Percentiles rank a stretch among this genome's conserved stretches.
Conservation (phyloP, 805 yeast genomes). For the Zygotorulaspora chibaensis region DNA sequence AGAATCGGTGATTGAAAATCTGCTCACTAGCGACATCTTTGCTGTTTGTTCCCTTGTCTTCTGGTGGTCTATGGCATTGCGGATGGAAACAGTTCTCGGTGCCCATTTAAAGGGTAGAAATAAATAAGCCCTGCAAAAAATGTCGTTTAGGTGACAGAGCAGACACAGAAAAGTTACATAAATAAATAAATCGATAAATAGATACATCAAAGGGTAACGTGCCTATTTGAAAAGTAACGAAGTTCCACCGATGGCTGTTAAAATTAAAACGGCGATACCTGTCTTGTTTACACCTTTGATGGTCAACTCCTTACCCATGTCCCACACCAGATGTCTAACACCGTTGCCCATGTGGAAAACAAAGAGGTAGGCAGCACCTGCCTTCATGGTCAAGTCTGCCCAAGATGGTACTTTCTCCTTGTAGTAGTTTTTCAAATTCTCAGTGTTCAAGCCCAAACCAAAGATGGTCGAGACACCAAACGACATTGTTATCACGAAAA, state of each 20-base stretch:
- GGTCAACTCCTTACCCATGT: constrained; percentile 73
- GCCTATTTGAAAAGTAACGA: constrained; percentile 19
- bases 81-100: too few species aligned
- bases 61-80: too few species aligned
- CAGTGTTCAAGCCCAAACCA: constrained; percentile 45
- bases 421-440: constrained; percentile 35
- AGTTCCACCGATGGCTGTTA: constrained; percentile 53
- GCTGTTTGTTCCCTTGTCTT: constrained; percentile 1
- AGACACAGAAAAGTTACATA: neutral
- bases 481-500: constrained; percentile 71
- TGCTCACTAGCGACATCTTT: constrained; percentile 41
- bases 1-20: constrained; percentile 48
- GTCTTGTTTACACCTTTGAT: constrained; percentile 88
- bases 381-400: constrained; percentile 61
- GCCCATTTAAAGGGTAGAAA: too few species aligned
- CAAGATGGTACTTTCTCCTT: constrained; percentile 61
- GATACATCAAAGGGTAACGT: neutral
- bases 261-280: constrained; percentile 78
- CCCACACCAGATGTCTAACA: constrained; percentile 93
- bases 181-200: constrained; percentile 7
- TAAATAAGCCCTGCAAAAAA: too few species aligned
- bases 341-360: constrained; percentile 86
- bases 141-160: neutral
- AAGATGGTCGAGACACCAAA: constrained; percentile 67
- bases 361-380: constrained; percentile 73